Base-by-base conservation (phyloP, 2,329 filamentous ascomycete species). In the Dichotomopilus funicola region DNA sequence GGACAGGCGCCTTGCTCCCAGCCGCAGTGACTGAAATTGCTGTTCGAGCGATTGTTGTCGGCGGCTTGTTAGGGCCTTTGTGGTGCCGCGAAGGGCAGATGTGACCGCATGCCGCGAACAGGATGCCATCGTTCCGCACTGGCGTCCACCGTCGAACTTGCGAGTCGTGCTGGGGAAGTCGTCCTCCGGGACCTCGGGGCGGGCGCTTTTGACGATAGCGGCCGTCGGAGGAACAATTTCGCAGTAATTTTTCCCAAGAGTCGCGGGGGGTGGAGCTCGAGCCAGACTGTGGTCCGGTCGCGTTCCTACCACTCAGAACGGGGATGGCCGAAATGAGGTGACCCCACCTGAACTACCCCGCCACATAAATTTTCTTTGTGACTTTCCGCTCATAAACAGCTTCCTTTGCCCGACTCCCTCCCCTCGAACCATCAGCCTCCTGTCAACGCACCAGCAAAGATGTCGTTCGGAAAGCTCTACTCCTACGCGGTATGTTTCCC, bases 381-480 rank as follows among this genome's bases (percentile, higher is more conserved):
- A 55, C 53, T 46, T 55, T 53, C 53, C 53, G 49, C 58, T 50
- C 55, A 33, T 56, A 47, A 50, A 49, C 49, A 54, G 59, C 59
- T 59, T 59, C 51, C 51, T 55, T 58, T 53, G 53, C 52, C 59
- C 56, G 55, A 52, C 62, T 63, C 63, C 49, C 62, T 61, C 59
- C 61, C 62, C 59, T 58, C 53, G 55, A 63, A 60, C 56, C 54
- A 60, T 56, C 58, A 59, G 58, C 63, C 63, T 47, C 37, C 53
- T 51, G 42, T 13, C 41, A 27, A 36, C n/a, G 59, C 62, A 62
- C 64, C 68, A 71, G 70, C 73, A 79, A 89, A 82, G 75, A 95
- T 95, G 88, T 82, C 89, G 73, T 97, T 99, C 83, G 94, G 94
- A 79, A 99, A 95, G 82, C 85, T 99, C 71, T 97, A 94, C 85